Conservation (phyloP, 1,284 basidiomycete genomes). For the Cutaneotrichosporon mucoides region DNA sequence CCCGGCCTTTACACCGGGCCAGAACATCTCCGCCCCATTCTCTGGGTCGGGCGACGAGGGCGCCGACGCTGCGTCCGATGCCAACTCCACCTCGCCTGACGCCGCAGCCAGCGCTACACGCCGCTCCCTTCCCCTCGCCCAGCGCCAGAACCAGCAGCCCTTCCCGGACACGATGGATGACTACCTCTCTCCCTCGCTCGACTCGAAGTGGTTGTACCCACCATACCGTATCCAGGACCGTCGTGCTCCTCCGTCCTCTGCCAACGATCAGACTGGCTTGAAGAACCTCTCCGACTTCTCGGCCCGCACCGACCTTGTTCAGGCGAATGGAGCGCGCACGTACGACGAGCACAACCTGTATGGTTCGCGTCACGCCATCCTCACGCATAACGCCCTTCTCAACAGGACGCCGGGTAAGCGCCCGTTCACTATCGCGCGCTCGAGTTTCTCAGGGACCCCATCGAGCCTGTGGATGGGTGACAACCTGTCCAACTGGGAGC, state of each 20-base stretch:
- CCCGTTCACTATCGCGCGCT: conserved; percentile 65
- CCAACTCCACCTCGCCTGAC: not conserved
- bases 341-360: conserved; percentile 64
- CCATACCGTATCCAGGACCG: conserved; percentile 26
- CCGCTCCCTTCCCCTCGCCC: not conserved
- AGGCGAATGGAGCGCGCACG: conserved; percentile 61
- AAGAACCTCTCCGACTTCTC: conserved; percentile 35
- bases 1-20: conserved; percentile 13
- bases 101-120: not conserved
- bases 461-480: conserved; percentile 63
- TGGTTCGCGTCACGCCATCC: conserved; percentile 65
- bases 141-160: not conserved
- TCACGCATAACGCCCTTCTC: conserved; percentile 61
- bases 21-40: conserved; percentile 21
- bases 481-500: conserved; percentile 58
- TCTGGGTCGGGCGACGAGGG: not conserved
- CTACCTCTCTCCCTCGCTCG: conserved; percentile 21
- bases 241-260: conserved; percentile 20
- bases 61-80: not conserved
- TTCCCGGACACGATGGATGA: conserved; percentile 12
- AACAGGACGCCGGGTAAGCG: conserved; percentile 59
- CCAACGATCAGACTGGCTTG: conserved; percentile 16
- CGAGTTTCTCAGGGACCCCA: conserved; percentile 62
- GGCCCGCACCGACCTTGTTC: conserved; percentile 53
- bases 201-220: conserved; percentile 30